phyloP scores from a whole-genome alignment of 345 rosid genomes.

The Acer campestre region DNA sequence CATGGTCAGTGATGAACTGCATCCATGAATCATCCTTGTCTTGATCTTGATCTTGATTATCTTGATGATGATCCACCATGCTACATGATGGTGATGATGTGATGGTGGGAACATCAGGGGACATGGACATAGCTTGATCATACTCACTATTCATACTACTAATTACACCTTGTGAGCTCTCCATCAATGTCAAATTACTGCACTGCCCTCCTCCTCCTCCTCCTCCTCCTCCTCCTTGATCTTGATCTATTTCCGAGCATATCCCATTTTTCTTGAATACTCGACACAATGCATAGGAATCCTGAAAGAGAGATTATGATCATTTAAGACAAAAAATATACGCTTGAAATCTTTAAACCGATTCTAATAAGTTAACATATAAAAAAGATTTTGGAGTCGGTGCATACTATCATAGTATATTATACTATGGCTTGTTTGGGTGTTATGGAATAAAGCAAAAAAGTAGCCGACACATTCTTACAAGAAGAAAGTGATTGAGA shows the following conservation, averaged over 20 bases:
- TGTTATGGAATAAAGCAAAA: conserved; percentile 52
- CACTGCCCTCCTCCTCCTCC: conserved; percentile 41
- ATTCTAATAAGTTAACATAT: no score
- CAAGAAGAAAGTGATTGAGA: conserved; percentile 30
- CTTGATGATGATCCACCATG: conserved; percentile 37
- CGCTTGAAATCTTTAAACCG: no score
- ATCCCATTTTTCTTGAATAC: conserved; percentile 94
- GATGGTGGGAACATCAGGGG: conserved; percentile 65
- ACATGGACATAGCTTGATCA: conserved; percentile 70
- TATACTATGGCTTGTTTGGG: neutral
- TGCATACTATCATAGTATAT: no score
- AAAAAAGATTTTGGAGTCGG: no score
- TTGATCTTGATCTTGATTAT: conserved; percentile 27
- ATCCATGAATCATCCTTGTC: conserved; percentile 97
- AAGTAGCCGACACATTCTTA: conserved; percentile 46
- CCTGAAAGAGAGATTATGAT: conserved; percentile 33
- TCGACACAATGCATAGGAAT: conserved; percentile 87
- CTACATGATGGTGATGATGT: conserved; percentile 42
- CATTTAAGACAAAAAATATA: no score
- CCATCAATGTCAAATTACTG: conserved; percentile 48
- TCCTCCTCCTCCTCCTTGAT: conserved; percentile 33
- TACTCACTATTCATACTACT: conserved; percentile 34
- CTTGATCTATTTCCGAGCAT: conserved; percentile 62
- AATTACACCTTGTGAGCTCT: conserved; percentile 34
- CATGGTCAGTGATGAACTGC: conserved; percentile 89